Evolutionary conservation across 768 basidiomycete genomes (phyloP).

Genomic region (Lactarius indigo): DNA sequence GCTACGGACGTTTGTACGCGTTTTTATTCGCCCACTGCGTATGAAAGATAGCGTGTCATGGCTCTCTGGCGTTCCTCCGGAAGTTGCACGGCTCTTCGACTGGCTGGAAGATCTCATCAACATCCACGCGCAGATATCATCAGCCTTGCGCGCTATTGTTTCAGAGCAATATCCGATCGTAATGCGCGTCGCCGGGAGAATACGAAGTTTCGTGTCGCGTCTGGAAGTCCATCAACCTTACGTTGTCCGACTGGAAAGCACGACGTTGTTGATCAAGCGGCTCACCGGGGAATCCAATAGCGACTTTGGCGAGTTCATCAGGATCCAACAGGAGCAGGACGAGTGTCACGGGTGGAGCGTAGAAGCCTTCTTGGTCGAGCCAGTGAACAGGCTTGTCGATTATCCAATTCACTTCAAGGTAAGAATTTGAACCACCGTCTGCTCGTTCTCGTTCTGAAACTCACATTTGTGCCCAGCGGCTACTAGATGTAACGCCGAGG

Average conservation of each 20-base stretch:
- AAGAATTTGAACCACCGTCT: slow-evolving; percentile 29
- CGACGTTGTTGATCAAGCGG: slow-evolving; percentile 49
- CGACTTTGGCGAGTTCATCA: slow-evolving; percentile 84
- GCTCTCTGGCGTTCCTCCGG: slow-evolving; percentile 75
- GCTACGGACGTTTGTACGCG: slow-evolving; percentile 59
- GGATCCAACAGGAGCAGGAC: slow-evolving; percentile 54
- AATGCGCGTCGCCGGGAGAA: slow-evolving; percentile 51
- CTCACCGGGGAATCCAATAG: slow-evolving; percentile 47
- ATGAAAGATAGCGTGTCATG: slow-evolving; percentile 65
- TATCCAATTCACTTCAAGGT: slow-evolving; percentile 78
- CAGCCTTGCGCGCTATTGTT: slow-evolving; percentile 43
- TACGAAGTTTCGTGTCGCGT: slow-evolving; percentile 58
- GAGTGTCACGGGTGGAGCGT: slow-evolving; percentile 63
- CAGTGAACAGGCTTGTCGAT: slow-evolving; percentile 64
- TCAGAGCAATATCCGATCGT: slow-evolving; percentile 44
- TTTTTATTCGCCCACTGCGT: slow-evolving; percentile 78
- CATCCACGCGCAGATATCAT: slow-evolving; percentile 63
- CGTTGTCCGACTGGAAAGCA: slow-evolving; percentile 64
- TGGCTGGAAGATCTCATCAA: slow-evolving; percentile 86
- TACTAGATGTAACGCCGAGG: slow-evolving; percentile 66
- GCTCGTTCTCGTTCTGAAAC: slow-evolving; percentile 11
- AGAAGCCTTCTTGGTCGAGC: slow-evolving; percentile 67
- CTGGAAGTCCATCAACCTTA: slow-evolving; percentile 88
- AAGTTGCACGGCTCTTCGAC: slow-evolving; percentile 72
- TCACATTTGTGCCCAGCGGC: slow-evolving; percentile 44